Percentiles rank a stretch among this genome's conserved stretches.
These are phyloP conservation scores for Besnoitia besnoiti DNA, from an alignment of 169 alveolate species.

Conservation along the genomic window DNA sequence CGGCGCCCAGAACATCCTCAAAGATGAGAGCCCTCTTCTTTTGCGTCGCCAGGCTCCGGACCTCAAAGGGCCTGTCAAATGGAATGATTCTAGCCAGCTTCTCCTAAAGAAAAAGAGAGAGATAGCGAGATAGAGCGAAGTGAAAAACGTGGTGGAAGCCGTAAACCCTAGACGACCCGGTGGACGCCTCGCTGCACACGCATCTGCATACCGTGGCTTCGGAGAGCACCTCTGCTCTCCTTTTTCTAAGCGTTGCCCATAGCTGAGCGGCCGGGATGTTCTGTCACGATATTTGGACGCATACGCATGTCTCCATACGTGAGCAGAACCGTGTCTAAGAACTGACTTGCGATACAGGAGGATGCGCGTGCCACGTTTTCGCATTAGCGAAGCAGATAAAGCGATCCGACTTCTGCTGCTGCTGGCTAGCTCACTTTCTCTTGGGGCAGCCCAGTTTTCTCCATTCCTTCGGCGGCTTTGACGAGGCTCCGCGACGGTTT, in stretches of 20 bases:
- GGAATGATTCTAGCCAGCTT: not conserved
- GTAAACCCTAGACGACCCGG: not conserved
- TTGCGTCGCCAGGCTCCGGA: slow-evolving; percentile 40
- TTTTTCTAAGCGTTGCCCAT: too few species aligned
- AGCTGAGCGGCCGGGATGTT: too few species aligned
- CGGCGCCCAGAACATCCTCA: slow-evolving; percentile 33
- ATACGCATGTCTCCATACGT: too few species aligned
- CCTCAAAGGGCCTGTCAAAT: slow-evolving; percentile 31
- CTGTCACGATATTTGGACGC: too few species aligned
- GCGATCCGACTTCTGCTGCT: too few species aligned
- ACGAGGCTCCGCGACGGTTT: slow-evolving; percentile 1
- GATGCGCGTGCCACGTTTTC: too few species aligned
- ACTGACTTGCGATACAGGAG: too few species aligned
- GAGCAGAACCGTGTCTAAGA: too few species aligned
- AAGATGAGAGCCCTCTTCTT: not conserved
- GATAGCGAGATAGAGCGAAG: not conserved
- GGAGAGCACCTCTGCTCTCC: too few species aligned
- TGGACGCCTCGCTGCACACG: too few species aligned
- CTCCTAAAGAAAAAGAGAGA: not conserved
- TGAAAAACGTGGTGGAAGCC: not conserved
- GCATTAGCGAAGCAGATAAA: too few species aligned
- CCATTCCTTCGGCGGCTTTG: not conserved
- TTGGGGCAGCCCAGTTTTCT: not conserved
- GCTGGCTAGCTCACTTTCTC: not conserved
- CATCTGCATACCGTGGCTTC: too few species aligned